Base-by-base conservation (phyloP, 2,329 filamentous ascomycete species). In the Colletotrichum musae region DNA sequence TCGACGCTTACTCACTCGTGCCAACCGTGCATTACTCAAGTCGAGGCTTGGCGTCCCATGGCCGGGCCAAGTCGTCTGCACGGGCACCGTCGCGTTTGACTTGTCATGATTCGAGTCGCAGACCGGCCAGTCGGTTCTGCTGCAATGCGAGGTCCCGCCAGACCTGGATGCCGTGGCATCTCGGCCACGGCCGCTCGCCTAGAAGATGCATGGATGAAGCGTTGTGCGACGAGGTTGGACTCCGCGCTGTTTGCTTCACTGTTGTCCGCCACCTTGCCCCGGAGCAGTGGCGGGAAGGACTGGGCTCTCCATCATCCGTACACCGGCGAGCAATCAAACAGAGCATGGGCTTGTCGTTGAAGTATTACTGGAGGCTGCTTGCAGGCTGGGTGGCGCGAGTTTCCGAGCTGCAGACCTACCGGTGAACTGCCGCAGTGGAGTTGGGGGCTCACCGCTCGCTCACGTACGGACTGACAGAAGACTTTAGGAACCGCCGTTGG, bases 401-500 rank as follows among this genome's bases (percentile, higher is more conserved):
- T 61, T 61, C 48, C 47, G 6, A 52, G 47, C n/a, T 61, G 48
- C 58, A 52, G 58, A 26, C 39, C 32, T 9, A 36, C 32, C 32
- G 45, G 28, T 26, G 36, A 48, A 28, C 45, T 60, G 58, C 45
- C 50, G 43, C 47, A 26, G 13, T 36, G 28, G 10, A 28, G 26
- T 41, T 41, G 58, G 47, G 47, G 58, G 48, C 48, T 60, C 39
- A 18, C 47, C 32, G 6, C 41, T 9, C 16, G 41, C 26, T 43
- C 43, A 61, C 21, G 21, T 24, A 24, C 21, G 21, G 21, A 24
- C 32, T 18, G 50, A 12, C 54, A 6, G 39, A 41, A 21, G 51
- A 61, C 47, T 48, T 47, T 45, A 16, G 58, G 50, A 43, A 18
- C 56, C 41, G 50, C 36, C n/a, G 21, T 63, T 45, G 28, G 58